Evolutionary conservation across 176 grass and related monocot genomes (phyloP).

Genomic region (Miscanthus lutarioriparius): DNA sequence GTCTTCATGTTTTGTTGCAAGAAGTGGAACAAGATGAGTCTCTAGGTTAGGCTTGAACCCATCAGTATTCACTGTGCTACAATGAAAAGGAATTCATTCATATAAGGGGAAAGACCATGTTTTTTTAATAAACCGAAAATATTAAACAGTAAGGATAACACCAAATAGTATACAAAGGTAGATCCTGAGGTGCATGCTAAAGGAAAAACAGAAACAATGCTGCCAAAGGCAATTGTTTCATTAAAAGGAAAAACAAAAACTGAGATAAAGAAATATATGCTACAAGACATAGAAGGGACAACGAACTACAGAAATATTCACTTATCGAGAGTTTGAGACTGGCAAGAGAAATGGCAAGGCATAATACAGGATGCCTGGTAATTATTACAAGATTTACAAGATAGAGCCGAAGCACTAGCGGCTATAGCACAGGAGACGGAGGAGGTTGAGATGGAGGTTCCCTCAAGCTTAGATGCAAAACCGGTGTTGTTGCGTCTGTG

Average conservation of each 20-base stretch:
- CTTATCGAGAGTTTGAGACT: background rate
- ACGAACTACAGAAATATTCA: background rate
- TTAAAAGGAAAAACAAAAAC: background rate
- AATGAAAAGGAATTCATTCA: slow-evolving; percentile 46
- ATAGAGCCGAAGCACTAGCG: background rate
- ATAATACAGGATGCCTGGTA: background rate
- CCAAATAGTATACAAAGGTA: background rate
- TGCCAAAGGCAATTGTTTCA: background rate
- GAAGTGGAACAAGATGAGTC: slow-evolving; percentile 80
- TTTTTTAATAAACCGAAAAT: background rate
- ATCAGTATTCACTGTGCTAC: slow-evolving; percentile 96
- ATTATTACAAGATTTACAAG: background rate
- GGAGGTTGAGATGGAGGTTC: no score
- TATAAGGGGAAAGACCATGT: background rate
- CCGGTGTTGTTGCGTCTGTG: no score
- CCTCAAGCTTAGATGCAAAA: no score
- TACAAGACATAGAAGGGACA: background rate
- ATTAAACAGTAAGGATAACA: background rate
- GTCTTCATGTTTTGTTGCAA: slow-evolving; percentile 86
- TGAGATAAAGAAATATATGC: background rate
- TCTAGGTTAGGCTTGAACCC: slow-evolving; percentile 97
- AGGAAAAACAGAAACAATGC: background rate
- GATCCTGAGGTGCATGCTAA: background rate
- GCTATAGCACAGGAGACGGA: no score
- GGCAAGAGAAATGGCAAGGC: background rate